Base-by-base conservation (phyloP, 2,329 filamentous ascomycete genomes). In the Sarocladiaceae sp. region DNA sequence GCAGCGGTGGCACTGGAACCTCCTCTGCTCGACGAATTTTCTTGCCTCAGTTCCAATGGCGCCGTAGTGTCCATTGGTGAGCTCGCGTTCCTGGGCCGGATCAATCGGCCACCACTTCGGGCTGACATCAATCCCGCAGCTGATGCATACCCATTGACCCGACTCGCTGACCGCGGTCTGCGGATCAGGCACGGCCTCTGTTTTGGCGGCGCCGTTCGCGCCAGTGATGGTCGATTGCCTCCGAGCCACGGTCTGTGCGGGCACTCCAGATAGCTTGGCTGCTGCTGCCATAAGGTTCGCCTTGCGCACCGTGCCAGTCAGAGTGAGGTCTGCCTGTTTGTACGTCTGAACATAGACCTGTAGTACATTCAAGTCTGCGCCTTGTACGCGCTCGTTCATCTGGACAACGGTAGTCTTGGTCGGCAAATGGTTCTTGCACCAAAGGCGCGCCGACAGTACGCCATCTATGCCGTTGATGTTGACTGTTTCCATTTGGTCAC, bases 301-400 rank as follows among this genome's bases (percentile, higher is more conserved):
- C 64, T 95, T 96, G 45, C 93, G 84, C 18, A 93, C 88, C 15
- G 91, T 96, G 21, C 93, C 93, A 2, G 90, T 96, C 54, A 96
- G 69, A 3, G 86, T 80, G 32, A 91, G 76, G 59, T 98, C 93
- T 7, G 93, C 91, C 65, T 97, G 91, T 64, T 98, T 98, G 70
- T 88, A 96, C 47, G 83, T 89, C 53, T 84, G 83, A 34, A 85
- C 87, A 60, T 86, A 98, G 20, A 95, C 73, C 61, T 96, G 89
- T 41, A 98, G 68, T 9, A 87, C 88, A 54, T 83, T 94, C 44
- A 81, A 65, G 16, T 84, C 80, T 45, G 83, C 80, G 10, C 85
- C 81, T 18, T 78, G 61, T 9, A 29, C 26, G 9, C 9, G 26
- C 52, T 96, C 89, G 50, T 86, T 77, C 70, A 96, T 88, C 10